A percentile compares a stretch with the other conserved stretches of the same genome.
Evolutionary conservation across 2,329 filamentous ascomycete species (phyloP).

Genomic region (Neophaeococcomyces aloes): DNA sequence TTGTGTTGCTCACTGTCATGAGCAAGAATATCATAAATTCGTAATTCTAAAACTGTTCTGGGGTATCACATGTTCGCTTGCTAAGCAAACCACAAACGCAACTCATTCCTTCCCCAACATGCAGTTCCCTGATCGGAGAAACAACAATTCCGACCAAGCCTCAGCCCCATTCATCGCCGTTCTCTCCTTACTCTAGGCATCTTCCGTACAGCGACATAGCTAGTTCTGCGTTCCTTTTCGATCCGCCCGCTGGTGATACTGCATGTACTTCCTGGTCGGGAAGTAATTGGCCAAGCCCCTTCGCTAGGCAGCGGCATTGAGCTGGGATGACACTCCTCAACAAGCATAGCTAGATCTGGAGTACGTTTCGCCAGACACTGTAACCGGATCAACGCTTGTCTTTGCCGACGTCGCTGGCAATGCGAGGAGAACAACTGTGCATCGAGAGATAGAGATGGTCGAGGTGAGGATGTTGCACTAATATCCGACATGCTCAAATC

Average conservation of each 20-base stretch:
- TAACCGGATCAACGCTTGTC: conserved; percentile 20
- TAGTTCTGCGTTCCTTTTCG: conserved; percentile 15
- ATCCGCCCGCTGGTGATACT: conserved; percentile 12
- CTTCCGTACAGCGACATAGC: conserved; percentile 11
- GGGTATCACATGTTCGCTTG: background rate
- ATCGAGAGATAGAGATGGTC: conserved; percentile 21
- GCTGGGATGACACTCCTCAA: conserved; percentile 23
- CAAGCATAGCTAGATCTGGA: conserved; percentile 22
- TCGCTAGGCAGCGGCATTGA: conserved; percentile 18
- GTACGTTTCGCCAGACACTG: conserved; percentile 20
- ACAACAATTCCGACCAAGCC: background rate
- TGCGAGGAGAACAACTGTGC: conserved; percentile 20
- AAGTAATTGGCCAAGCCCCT: conserved; percentile 7
- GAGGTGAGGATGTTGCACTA: conserved; percentile 18
- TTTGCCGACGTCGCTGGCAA: conserved; percentile 18
- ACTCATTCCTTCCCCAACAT: background rate
- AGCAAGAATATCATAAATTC: background rate
- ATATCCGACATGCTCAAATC: conserved; percentile 20
- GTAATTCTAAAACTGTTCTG: background rate
- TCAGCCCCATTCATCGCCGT: conserved; percentile 7
- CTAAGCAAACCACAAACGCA: background rate
- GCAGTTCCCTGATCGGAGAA: background rate
- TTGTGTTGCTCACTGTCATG: background rate
- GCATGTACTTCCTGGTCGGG: conserved; percentile 13
- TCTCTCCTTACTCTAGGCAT: conserved; percentile 19